Base-by-base conservation (phyloP, 2,329 filamentous ascomycete genomes). In the Epicoccum nigrum region DNA sequence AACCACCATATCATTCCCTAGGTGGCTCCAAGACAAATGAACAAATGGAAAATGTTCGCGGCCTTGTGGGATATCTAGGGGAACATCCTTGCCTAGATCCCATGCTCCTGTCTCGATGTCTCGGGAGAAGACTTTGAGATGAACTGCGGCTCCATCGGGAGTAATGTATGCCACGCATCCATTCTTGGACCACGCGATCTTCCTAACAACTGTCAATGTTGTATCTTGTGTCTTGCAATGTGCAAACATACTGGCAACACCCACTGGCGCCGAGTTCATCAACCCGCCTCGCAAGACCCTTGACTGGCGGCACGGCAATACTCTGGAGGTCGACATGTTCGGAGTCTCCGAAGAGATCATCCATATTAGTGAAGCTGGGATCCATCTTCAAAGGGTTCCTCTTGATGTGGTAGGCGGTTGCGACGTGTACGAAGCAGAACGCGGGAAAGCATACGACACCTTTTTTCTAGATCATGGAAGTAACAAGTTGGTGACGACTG, bases 131-230 rank as follows among this genome's bases (percentile, higher is more conserved):
- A 90, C 87, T 52, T 87, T 85, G 37, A 96, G 79, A 66, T 89
- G 85, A 44, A 97, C 77, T 12, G 80, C 81, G 39, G 82, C 81
- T 21, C 89, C 88, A 73, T 92, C 88, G 13, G 83, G 76, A 16
- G 86, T 83, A 59, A 97, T 88, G 45, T 87, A 88, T 21, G 92
- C 92, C 60, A 97, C 90, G 53, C 87, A 91, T 34, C 93, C 93
- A 54, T 86, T 83, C 64, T 87, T 92, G 9, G 93, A 96, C 92
- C 93, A 97, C 23, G 89, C 86, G 45, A 97, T 83, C 58, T 85
- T 85, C 69, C 92, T 95, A 51, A 19, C 15, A 17, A 31, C 6
- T 23, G 39, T 65, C 20, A 45, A n/a, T 13, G 6, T 7, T 7
- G n/a, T 12, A 15, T 28, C 11, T 9, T 9, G 9, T 41, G 15